Percentiles rank a stretch among this genome's conserved stretches.
These are phyloP conservation scores for Nymphaea thermarum DNA, from an alignment of 164 flowering plant genomes.

Conservation along the genomic window DNA sequence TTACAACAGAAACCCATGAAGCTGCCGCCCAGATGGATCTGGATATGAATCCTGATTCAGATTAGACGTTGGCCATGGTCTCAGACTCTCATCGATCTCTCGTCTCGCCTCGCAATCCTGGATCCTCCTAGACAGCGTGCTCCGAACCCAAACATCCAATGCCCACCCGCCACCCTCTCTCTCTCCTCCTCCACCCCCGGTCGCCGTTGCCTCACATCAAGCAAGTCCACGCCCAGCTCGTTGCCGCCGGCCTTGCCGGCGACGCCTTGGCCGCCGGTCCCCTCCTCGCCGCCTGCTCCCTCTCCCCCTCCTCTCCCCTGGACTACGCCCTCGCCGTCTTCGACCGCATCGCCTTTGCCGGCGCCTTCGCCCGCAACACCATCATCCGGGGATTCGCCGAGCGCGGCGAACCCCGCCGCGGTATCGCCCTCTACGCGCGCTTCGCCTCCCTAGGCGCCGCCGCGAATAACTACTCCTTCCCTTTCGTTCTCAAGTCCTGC, in stretches of 20 bases:
- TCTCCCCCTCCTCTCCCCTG: not conserved
- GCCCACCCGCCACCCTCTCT: not conserved
- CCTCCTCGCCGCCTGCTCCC: slow-evolving; percentile 2
- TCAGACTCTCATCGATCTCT: too few relatives aligned
- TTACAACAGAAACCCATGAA: too few relatives aligned
- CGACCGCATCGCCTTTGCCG: slow-evolving; percentile 6
- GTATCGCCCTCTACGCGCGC: slow-evolving; percentile 5
- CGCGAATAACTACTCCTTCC: slow-evolving; percentile 5
- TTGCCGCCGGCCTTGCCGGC: slow-evolving; percentile 5
- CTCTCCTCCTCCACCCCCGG: slow-evolving; percentile 1
- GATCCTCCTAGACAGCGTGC: too few relatives aligned
- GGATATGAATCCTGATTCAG: too few relatives aligned
- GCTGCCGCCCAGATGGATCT: too few relatives aligned
- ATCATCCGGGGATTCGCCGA: slow-evolving; percentile 9
- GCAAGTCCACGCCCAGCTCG: slow-evolving; percentile 8
- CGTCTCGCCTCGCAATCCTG: too few relatives aligned
- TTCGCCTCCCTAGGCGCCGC: not conserved
- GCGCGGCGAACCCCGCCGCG: slow-evolving; percentile 3
- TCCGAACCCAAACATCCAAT: too few relatives aligned
- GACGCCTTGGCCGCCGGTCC: slow-evolving; percentile 5
- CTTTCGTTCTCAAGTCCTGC: slow-evolving; percentile 10
- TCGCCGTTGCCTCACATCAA: not conserved
- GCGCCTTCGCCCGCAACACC: slow-evolving; percentile 10
- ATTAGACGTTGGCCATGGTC: too few relatives aligned
- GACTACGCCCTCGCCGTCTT: slow-evolving; percentile 9